These are phyloP conservation scores for Dalbergia oliveri DNA, from an alignment of 306 rosid genomes.

Conservation along the genomic window DNA sequence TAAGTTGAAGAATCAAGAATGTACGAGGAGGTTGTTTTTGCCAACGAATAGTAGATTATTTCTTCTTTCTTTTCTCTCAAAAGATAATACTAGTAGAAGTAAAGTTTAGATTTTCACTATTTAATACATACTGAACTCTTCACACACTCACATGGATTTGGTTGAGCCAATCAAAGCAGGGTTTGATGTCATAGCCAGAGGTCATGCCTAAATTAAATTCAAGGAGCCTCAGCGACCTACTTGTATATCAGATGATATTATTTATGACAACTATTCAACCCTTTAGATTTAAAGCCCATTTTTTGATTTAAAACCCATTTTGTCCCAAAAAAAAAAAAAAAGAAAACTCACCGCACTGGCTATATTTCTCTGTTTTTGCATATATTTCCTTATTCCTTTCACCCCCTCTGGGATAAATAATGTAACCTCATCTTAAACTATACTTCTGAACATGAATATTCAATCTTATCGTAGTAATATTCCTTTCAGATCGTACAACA, in stretches of 20 bases:
- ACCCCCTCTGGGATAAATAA: not conserved
- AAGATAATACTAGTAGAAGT: not conserved
- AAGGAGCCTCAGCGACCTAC: conserved; percentile 4
- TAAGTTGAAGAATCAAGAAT: conserved; percentile 20
- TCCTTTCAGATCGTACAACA: not conserved
- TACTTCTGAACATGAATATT: not conserved
- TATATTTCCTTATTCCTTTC: not conserved
- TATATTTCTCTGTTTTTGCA: not conserved
- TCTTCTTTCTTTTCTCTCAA: not conserved
- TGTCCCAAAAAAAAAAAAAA: not conserved
- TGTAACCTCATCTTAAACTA: not conserved
- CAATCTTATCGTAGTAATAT: not conserved
- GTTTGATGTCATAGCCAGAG: not conserved
- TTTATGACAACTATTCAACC: not conserved
- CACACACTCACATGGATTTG: not conserved
- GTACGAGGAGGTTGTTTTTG: not conserved
- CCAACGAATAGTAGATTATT: not conserved
- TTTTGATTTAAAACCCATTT: not conserved
- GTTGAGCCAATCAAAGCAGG: not conserved
- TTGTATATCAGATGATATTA: not conserved
- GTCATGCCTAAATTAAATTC: conserved; percentile 26
- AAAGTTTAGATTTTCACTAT: not conserved
- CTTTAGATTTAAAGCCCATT: not conserved
- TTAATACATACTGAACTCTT: not conserved
- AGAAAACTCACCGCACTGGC: not conserved